Conservation (phyloP, 2,329 filamentous ascomycete genomes). For the Colletotrichum abscissum region DNA sequence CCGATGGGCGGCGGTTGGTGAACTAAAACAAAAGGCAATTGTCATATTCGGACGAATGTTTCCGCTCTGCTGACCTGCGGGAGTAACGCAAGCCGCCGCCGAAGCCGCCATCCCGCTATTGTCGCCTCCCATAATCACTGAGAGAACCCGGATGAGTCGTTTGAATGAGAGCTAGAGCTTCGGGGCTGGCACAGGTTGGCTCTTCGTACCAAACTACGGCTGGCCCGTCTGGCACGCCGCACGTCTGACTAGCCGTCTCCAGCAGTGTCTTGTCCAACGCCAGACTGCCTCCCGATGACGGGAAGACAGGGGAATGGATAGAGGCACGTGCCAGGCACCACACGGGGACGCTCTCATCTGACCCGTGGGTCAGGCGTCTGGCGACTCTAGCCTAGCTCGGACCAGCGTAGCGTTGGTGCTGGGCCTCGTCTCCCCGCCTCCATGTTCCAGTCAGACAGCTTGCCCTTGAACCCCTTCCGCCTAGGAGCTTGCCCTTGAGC, state of each 20-base stretch:
- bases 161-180: background rate
- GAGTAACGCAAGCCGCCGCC: background rate
- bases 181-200: background rate
- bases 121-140: background rate
- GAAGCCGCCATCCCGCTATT: background rate
- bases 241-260: background rate
- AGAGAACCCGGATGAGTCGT: slow-evolving; percentile 12
- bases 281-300: slow-evolving; percentile 24
- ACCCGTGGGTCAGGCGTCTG: slow-evolving; percentile 33
- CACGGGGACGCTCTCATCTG: slow-evolving; percentile 29
- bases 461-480: slow-evolving; percentile 12
- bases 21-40: background rate
- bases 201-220: background rate
- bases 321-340: slow-evolving; percentile 35
- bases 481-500: slow-evolving; percentile 1
- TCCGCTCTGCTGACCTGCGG: background rate
- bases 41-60: slow-evolving; percentile 6
- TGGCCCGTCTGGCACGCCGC: background rate
- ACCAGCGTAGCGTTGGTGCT: slow-evolving; percentile 35
- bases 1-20: background rate
- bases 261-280: slow-evolving; percentile 3
- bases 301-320: slow-evolving; percentile 21
- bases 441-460: slow-evolving; percentile 30
- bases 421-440: slow-evolving; percentile 33
- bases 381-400: slow-evolving; percentile 28